Base-by-base conservation (phyloP, 768 basidiomycete species). In the Flagelloscypha sp. region DNA sequence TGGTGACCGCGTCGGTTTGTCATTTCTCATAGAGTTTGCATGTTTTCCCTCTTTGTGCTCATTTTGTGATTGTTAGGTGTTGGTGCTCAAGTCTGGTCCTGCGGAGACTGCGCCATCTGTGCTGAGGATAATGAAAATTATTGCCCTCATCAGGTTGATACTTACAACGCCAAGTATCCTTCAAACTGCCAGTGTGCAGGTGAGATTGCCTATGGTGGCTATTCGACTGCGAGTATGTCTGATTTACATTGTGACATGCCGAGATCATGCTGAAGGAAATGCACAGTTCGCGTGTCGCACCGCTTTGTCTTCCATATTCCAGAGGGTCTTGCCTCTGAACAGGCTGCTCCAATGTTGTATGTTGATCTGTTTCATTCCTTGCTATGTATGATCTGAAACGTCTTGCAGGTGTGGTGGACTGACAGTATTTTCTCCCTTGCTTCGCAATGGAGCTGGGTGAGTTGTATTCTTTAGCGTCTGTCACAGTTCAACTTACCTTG, bases 311-410 rank as follows among this genome's bases (percentile, higher is more conserved):
- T 79, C 49, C 63, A 63, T 7, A 70, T 84, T 25, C 80, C 80
- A 1, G 62, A 74, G 7, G 57, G 48, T 9, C 52, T 83, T 17
- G 55, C 66, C 20, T 61, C 71, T 6, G 66, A 67, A 35, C 42
- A 73, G 30, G 76, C 74, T 4, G 76, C 76, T 2, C 75, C 77
- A 6, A 69, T 83, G 69, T 53, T 80, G 30, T 82, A 76, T n/a
- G n/a, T n/a, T n/a, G n/a, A n/a, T n/a, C n/a, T n/a, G n/a, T n/a
- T n/a, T n/a, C n/a, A n/a, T n/a, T n/a, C n/a, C n/a, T n/a, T n/a
- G n/a, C n/a, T n/a, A n/a, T n/a, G n/a, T n/a, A n/a, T n/a, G n/a
- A n/a, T n/a, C n/a, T n/a, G n/a, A n/a, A n/a, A n/a, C n/a, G n/a
- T n/a, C n/a, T n/a, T n/a, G n/a, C n/a, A n/a, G n/a, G n/a, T n/a